Evolutionary conservation across 116 monocot genomes (phyloP).

Genomic region (Posidonia oceanica): DNA sequence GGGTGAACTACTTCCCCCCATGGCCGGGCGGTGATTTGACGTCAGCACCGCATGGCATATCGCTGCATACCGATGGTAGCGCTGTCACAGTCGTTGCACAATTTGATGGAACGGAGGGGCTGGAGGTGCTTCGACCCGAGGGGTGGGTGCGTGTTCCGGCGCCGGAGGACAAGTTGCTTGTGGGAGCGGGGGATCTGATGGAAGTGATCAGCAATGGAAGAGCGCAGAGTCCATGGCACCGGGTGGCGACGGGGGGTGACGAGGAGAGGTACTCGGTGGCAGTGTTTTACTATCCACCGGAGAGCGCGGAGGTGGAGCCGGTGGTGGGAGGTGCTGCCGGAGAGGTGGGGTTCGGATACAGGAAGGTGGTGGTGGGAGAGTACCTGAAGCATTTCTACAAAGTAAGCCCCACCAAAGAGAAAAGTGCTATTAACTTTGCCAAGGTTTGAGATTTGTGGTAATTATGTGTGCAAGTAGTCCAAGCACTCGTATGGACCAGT

Average conservation of each 20-base stretch:
- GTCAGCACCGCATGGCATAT: no score
- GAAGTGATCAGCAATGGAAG: slow-evolving; percentile 7
- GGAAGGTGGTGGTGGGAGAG: slow-evolving; percentile 18
- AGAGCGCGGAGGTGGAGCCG: background rate
- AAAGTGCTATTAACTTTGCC: slow-evolving; percentile 2
- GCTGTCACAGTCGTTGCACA: no score
- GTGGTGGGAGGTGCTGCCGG: background rate
- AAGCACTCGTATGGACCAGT: no score
- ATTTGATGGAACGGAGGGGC: no score
- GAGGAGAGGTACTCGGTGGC: slow-evolving; percentile 5
- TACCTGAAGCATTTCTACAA: slow-evolving; percentile 4
- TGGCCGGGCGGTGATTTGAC: no score
- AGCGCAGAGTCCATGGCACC: slow-evolving; percentile 5
- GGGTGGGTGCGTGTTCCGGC: background rate
- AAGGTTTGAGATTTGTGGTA: background rate
- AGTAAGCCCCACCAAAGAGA: background rate
- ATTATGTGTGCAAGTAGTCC: no score
- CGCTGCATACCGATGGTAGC: no score
- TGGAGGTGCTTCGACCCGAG: background rate
- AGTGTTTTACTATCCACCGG: slow-evolving; percentile 1
- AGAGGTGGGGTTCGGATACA: slow-evolving; percentile 6
- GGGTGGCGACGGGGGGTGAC: background rate
- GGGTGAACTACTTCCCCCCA: no score
- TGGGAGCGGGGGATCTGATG: slow-evolving; percentile 3
- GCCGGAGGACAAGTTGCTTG: background rate